These are phyloP conservation scores for Pisolithus albus DNA, from an alignment of 768 basidiomycete genomes.

Conservation along the genomic window DNA sequence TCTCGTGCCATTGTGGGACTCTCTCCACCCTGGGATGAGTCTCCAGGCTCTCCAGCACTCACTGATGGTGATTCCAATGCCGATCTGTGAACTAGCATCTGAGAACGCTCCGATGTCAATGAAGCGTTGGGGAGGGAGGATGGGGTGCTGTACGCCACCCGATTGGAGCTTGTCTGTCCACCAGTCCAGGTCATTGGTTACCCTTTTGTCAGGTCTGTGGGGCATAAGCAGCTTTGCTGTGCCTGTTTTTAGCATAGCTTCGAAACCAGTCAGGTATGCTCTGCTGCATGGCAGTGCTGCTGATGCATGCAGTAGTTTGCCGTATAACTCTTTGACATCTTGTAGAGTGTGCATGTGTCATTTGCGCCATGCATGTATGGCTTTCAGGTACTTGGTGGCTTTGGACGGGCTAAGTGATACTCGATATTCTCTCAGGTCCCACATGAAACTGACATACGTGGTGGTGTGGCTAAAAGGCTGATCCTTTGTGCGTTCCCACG, in stretches of 20 bases:
- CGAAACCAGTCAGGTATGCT: conserved; percentile 35
- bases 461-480: conserved; percentile 14
- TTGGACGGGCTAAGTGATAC: conserved; percentile 22
- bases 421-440: conserved; percentile 19
- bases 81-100: conserved; percentile 33
- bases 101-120: conserved; percentile 21
- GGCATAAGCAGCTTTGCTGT: conserved; percentile 25
- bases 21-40: conserved; percentile 26
- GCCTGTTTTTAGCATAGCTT: conserved; percentile 29
- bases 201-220: conserved; percentile 2
- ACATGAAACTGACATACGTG: conserved; percentile 27
- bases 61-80: conserved; percentile 30
- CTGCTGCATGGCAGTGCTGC: conserved; percentile 27
- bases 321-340: background rate
- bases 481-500: conserved; percentile 27
- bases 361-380: conserved; percentile 8
- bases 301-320: conserved; percentile 2
- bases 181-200: conserved; percentile 28
- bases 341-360: conserved; percentile 21
- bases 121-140: background rate
- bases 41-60: conserved; percentile 28
- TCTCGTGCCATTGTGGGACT: conserved; percentile 4
- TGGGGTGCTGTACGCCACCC: background rate
- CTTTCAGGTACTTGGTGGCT: conserved; percentile 20
- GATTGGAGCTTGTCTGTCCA: conserved; percentile 13